Base-by-base conservation (phyloP, 805 yeast species). In the Saccharomycopsis fibuligera region DNA sequence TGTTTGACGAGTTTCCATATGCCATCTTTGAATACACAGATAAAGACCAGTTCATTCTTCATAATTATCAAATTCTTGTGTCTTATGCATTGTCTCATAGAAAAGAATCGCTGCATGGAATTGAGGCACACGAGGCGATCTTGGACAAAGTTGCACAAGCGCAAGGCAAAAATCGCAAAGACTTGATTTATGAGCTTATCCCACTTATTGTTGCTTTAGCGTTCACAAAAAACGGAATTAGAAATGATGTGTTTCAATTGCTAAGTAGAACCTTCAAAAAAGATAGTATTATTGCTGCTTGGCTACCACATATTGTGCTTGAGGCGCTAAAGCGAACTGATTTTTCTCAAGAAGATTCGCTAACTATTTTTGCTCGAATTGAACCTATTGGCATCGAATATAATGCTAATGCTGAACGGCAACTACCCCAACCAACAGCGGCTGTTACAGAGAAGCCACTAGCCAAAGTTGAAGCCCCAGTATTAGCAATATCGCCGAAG, bases 161-260 rank as follows among this genome's bases (percentile, higher is more conserved):
- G n/a, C n/a, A n/a, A 16, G 3, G 14, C 25, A 23, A 35, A 41
- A 5, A 33, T 30, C 12, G 12, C 14, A 29, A 43, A 17, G 57
- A 62, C 10, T 30, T 72, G 8, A 53, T 65, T 6, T 50, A 55
- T 4, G 69, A 67, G 9, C 59, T 73, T 25, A 47, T 74, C 5
- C 61, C 75, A 0, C 47, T 63, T n/a, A 55, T 69, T 0, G 61
- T 79, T 1, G 70, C 82, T 0, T 54, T 77, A 19, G 62, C 78
- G 0, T 76, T 64, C 53, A 60, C 75, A 0, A 60, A 59, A 12
- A 60, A 59, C 30, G 78, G 79, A 0, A 44, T 60, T 1, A 57
- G 73, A 48, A 60, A 64, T 44, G 62, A 62, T 4, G 56, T 71
- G 0, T 67, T 64, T 31, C 58, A 54, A 30, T 35, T 6, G 29